phyloP scores from a whole-genome alignment of 2,329 filamentous ascomycete species.

The Drechmeria coniospora region DNA sequence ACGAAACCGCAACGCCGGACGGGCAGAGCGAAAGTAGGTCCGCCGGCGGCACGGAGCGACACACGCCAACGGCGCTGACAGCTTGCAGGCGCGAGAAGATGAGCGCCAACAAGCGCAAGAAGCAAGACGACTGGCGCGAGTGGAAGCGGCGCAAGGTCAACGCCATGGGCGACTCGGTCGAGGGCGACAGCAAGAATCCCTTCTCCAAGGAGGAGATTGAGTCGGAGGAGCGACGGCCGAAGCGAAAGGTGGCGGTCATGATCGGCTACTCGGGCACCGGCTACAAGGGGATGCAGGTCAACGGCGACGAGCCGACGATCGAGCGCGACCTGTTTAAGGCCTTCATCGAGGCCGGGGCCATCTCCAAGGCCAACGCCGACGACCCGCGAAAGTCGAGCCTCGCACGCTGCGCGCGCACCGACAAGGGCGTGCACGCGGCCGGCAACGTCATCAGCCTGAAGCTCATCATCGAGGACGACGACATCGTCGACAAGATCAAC shows the following conservation, averaged over 20 bases:
- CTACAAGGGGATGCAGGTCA: slow-evolving; percentile 95
- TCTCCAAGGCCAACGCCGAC: slow-evolving; percentile 91
- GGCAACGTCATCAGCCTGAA: slow-evolving; percentile 93
- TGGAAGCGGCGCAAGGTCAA: slow-evolving; percentile 26
- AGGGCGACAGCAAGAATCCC: slow-evolving; percentile 24
- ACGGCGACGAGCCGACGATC: slow-evolving; percentile 72
- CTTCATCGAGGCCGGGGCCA: slow-evolving; percentile 79
- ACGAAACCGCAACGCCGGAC: slow-evolving; percentile 12
- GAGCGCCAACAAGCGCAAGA: slow-evolving; percentile 22
- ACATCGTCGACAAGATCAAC: slow-evolving; percentile 87
- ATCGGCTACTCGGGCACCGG: slow-evolving; percentile 93
- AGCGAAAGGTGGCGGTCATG: slow-evolving; percentile 91
- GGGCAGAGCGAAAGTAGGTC: slow-evolving; percentile 9
- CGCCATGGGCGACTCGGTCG: slow-evolving; percentile 17
- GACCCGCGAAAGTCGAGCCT: slow-evolving; percentile 94
- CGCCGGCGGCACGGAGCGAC: background rate
- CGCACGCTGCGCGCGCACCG: slow-evolving; percentile 84
- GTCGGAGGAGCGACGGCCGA: slow-evolving; percentile 72
- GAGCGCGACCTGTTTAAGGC: slow-evolving; percentile 90
- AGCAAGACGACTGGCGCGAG: slow-evolving; percentile 23
- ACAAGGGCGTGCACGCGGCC: slow-evolving; percentile 93
- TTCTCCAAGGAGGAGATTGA: slow-evolving; percentile 70
- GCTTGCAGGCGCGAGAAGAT: slow-evolving; percentile 16
- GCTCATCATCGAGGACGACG: slow-evolving; percentile 81
- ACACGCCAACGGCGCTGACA: slow-evolving; percentile 18